Evolutionary conservation across 305 asterid genomes (phyloP).

Genomic region (Petunia hybrid): DNA sequence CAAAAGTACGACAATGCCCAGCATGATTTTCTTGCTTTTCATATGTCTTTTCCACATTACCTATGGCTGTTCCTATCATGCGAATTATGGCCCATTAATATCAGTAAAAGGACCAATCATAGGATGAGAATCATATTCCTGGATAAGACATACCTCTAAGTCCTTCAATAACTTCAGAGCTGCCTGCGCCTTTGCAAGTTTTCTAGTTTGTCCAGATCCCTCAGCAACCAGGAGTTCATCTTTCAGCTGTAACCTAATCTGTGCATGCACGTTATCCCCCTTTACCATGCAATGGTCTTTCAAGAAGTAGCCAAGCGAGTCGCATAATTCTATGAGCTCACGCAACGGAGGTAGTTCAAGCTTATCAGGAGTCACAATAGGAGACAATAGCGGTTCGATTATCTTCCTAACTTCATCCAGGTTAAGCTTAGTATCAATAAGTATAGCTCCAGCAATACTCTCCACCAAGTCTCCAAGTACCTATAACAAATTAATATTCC

Average conservation of each 20-base stretch:
- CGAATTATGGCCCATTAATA: background rate
- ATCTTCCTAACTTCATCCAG: conserved; percentile 84
- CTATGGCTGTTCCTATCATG: background rate
- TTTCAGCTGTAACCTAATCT: conserved; percentile 72
- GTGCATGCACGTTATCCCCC: conserved; percentile 63
- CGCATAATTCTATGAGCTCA: conserved; percentile 83
- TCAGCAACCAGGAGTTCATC: conserved; percentile 61
- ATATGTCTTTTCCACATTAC: background rate
- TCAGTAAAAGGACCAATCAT: conserved; percentile 1
- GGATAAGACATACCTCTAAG: conserved; percentile 64
- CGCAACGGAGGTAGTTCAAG: conserved; percentile 90
- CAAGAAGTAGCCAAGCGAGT: conserved; percentile 79
- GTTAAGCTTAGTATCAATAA: conserved; percentile 78
- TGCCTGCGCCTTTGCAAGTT: conserved; percentile 87
- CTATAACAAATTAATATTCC: conserved; percentile 44
- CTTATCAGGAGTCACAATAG: conserved; percentile 95
- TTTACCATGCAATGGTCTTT: conserved; percentile 48
- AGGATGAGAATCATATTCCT: conserved; percentile 16
- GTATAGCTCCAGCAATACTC: conserved; percentile 91
- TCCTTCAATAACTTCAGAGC: conserved; percentile 71
- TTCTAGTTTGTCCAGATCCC: conserved; percentile 67
- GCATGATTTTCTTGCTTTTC: conserved; percentile 14
- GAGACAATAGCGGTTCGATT: conserved; percentile 75
- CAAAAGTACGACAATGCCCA: background rate
- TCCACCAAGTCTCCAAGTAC: conserved; percentile 97